A percentile compares a stretch with the other conserved stretches of the same genome.
Evolutionary conservation across 73 alveolate genomes (phyloP).

Genomic region (Stentor roeselii): DNA sequence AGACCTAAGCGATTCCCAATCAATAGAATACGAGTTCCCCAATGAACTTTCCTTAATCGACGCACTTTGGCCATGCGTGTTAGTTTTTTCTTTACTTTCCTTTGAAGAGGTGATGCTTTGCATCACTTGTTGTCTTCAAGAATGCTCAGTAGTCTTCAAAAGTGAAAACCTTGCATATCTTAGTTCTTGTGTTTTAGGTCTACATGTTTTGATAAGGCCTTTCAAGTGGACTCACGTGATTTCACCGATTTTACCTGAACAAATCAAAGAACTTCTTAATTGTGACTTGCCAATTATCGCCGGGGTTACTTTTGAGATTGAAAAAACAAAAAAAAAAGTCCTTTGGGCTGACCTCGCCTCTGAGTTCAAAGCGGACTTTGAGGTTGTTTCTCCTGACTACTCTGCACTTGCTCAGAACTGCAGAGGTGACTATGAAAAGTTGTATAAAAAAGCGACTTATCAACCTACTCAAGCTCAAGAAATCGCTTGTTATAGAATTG

Average conservation of each 20-base stretch:
- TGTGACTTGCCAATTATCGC: neutral
- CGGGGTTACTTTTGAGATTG: neutral
- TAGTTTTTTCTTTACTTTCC: conserved; percentile 39
- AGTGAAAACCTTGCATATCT: conserved; percentile 36
- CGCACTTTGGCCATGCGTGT: conserved; percentile 47
- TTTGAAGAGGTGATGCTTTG: conserved; percentile 35
- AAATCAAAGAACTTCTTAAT: neutral
- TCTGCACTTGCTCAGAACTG: neutral
- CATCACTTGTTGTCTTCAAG: conserved; percentile 44
- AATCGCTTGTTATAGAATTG: neutral
- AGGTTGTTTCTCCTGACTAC: neutral
- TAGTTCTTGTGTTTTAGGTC: conserved; percentile 50
- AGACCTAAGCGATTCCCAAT: neutral
- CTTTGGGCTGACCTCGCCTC: neutral
- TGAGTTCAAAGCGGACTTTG: neutral
- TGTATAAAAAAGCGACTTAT: neutral
- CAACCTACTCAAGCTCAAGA: neutral
- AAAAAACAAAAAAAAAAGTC: no score
- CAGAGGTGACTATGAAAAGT: neutral
- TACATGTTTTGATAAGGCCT: conserved; percentile 49
- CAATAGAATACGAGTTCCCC: conserved; percentile 24
- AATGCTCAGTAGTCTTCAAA: conserved; percentile 53
- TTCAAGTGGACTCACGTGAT: conserved; percentile 61
- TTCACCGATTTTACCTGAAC: conserved; percentile 59
- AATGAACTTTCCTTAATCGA: conserved; percentile 22